Evolutionary conservation across 2,329 filamentous ascomycete species (phyloP), one percentile per base, ranked within the genome.

Genomic region (Cercospora janseana): DNA sequence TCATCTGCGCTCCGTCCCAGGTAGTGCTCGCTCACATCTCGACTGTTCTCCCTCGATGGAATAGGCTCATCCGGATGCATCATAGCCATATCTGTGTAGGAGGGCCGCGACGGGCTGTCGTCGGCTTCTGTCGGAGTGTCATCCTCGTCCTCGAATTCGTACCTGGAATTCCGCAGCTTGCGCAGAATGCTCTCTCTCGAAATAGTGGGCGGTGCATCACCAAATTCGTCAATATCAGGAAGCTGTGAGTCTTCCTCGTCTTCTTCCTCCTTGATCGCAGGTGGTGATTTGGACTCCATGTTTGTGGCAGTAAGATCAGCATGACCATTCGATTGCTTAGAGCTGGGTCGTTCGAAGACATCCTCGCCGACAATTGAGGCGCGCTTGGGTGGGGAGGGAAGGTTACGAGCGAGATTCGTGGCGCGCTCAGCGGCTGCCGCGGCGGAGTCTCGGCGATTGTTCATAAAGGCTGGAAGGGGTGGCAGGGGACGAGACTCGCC

Each of bases 111-210:
- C 38, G 54, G 53, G 31, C 51, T 53, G 13, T 58, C 52, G 28
- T 59, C 60, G 9, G 21, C 46, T 10, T 49, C 53, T 52, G 24
- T 59, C 49, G 31, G 85, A 81, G 60, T 79, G 79, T 56, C 55
- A 13, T 59, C 60, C n/a, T 61, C 62, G 21, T 73, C 68, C 6
- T 70, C 69, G 6, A 73, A 69, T 15, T 83, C 79, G 35, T 79
- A 75, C 40, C 73, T 74, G 54, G 69, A 73, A 67, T 68, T 88
- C 66, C 93, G 88, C 48, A 96, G 85, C 55, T 92, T 89, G 46
- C 88, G 85, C 61, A 97, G 75, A 60, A 97, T 97, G 0, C 91
- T 95, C 67, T 97, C 93, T 28, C 92, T 82, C 6, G 92, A 96
- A 64, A 97, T 95, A 47, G 86, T 86, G 8, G 87, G 88, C 10